phyloP scores from a whole-genome alignment of 2,329 filamentous ascomycete species.

The Fusarium caatingaense region DNA sequence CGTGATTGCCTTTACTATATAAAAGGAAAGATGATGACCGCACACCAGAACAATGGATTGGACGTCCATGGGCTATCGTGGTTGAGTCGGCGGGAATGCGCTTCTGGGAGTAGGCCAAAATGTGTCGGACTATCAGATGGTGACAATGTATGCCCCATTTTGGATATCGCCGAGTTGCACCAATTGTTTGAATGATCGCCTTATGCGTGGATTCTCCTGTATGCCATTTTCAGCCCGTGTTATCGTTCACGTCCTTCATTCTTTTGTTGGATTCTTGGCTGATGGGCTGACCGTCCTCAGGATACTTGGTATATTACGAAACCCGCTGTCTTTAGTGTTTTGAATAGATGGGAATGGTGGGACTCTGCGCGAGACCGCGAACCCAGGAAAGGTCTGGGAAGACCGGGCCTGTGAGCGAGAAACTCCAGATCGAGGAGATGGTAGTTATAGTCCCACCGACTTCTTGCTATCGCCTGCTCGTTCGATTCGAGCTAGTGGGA shows the following conservation, averaged over 20 bases:
- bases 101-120: too few relatives aligned
- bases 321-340: neutral
- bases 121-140: too few relatives aligned
- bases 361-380: neutral
- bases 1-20: neutral
- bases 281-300: neutral
- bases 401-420: neutral
- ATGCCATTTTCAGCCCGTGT: neutral
- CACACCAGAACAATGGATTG: too few relatives aligned
- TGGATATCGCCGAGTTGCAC: too few relatives aligned
- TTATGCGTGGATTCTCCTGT: neutral
- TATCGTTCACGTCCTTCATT: neutral
- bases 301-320: neutral
- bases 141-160: too few relatives aligned
- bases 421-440: neutral
- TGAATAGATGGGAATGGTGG: neutral
- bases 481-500: too few relatives aligned
- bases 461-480: too few relatives aligned
- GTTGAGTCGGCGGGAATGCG: too few relatives aligned
- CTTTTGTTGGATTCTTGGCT: neutral
- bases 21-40: too few relatives aligned
- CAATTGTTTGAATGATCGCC: too few relatives aligned
- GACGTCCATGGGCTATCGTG: too few relatives aligned
- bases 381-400: neutral
- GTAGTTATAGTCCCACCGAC: too few relatives aligned